Conservation (phyloP, 2,329 filamentous ascomycete genomes). For the Didymellaceae sp. region DNA sequence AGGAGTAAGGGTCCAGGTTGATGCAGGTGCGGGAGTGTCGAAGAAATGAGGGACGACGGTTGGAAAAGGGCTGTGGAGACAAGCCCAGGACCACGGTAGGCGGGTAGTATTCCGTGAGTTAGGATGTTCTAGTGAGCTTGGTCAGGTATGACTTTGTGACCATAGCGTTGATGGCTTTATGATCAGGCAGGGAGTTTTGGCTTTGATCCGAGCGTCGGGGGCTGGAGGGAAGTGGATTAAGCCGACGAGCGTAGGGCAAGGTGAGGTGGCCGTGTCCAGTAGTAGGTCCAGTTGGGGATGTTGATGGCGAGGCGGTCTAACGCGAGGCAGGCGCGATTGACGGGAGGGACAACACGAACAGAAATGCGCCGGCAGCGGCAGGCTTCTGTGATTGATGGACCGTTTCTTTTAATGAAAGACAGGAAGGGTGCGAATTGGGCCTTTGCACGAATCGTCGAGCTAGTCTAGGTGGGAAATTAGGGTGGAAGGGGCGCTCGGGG, state of each 20-base stretch:
- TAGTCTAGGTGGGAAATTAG: constrained; percentile 46
- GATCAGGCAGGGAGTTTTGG: constrained; percentile 46
- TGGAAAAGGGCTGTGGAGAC: constrained; percentile 51
- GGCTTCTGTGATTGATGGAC: constrained; percentile 39
- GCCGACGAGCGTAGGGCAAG: constrained; percentile 27
- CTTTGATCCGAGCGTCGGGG: constrained; percentile 45
- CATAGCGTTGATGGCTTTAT: constrained; percentile 48
- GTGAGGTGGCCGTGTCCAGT: constrained; percentile 32
- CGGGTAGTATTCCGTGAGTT: constrained; percentile 49
- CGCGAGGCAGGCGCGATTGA: constrained; percentile 32
- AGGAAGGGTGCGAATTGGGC: constrained; percentile 38
- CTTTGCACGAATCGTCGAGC: constrained; percentile 48
- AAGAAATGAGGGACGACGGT: constrained; percentile 51
- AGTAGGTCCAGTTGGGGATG: constrained; percentile 17
- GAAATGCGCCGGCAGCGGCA: constrained; percentile 26
- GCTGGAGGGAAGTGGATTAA: constrained; percentile 45
- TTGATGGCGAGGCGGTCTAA: constrained; percentile 33
- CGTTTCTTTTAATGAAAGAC: constrained; percentile 34
- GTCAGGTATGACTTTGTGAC: constrained; percentile 48
- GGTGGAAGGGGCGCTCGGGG: constrained; percentile 42
- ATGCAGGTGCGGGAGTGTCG: constrained; percentile 47
- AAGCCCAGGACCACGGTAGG: constrained; percentile 52
- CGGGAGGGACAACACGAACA: constrained; percentile 28
- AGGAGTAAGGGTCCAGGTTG: constrained; percentile 50
- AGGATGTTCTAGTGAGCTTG: constrained; percentile 49